These are phyloP conservation scores for Fragosphaeria purpurea DNA, from an alignment of 2,329 filamentous ascomycete species.

Conservation along the genomic window DNA sequence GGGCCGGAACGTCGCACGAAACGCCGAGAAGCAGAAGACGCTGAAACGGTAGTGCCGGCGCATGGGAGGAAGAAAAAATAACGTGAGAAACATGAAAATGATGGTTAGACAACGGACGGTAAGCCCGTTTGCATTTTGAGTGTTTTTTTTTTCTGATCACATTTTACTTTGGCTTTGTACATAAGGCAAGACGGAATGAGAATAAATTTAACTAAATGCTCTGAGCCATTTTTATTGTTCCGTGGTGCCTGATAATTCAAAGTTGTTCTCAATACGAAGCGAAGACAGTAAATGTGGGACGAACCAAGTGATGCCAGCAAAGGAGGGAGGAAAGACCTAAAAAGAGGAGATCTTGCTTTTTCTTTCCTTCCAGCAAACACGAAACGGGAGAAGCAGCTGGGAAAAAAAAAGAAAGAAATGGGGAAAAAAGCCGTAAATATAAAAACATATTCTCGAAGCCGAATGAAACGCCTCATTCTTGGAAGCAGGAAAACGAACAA, in stretches of 20 bases:
- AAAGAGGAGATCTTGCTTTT: neutral
- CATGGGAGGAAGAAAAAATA: neutral
- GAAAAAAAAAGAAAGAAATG: neutral
- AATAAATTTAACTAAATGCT: too few species aligned
- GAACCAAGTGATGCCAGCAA: too few species aligned
- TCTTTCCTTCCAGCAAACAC: neutral
- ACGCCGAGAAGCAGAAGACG: conserved; percentile 85
- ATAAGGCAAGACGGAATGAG: too few species aligned
- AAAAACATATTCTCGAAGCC: too few species aligned
- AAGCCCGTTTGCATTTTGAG: too few species aligned
- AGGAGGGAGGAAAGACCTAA: neutral
- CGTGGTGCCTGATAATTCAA: too few species aligned
- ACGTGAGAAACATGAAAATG: neutral
- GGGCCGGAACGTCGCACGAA: conserved; percentile 64
- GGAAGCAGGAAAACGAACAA: neutral
- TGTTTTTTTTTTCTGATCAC: too few species aligned
- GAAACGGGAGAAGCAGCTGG: neutral
- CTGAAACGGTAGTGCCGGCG: conserved; percentile 42
- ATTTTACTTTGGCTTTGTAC: too few species aligned
- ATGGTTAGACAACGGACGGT: neutral
- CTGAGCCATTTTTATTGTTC: too few species aligned
- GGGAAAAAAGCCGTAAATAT: neutral
- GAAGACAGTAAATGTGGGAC: too few species aligned
- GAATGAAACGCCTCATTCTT: too few species aligned
- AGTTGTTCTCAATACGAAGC: too few species aligned